Evolutionary conservation across 148 eudicot species (phyloP).

Genomic region (Fallopia convolvulus): DNA sequence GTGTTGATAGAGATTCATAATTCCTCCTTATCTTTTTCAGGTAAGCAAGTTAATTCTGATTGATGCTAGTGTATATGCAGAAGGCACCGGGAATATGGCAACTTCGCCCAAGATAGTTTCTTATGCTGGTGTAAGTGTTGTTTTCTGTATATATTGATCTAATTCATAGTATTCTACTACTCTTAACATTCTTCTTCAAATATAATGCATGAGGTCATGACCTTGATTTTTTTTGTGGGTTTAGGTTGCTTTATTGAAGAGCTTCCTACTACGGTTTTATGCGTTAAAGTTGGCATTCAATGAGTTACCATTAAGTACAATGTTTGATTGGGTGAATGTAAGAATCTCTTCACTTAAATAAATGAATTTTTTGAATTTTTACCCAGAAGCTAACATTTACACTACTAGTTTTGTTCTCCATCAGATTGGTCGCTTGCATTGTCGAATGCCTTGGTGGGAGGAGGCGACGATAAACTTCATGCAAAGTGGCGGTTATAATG

Average conservation of each 20-base stretch:
- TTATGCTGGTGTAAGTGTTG: conserved; percentile 78
- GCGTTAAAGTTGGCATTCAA: conserved; percentile 58
- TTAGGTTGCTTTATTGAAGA: conserved; percentile 74
- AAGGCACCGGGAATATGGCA: conserved; percentile 62
- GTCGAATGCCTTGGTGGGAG: conserved; percentile 87
- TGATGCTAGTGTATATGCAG: conserved; percentile 92
- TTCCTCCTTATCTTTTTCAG: conserved; percentile 24
- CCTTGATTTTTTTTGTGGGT: neutral
- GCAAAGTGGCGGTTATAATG: conserved; percentile 86
- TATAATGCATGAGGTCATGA: neutral
- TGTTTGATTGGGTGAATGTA: conserved; percentile 74
- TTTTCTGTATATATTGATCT: neutral
- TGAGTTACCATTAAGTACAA: conserved; percentile 42
- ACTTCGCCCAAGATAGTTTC: conserved; percentile 61
- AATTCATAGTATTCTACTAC: neutral
- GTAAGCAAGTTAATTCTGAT: conserved; percentile 78
- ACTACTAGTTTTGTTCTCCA: neutral
- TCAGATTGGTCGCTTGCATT: conserved; percentile 90
- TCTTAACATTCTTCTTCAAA: neutral
- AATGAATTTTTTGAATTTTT: neutral
- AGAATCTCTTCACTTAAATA: conserved; percentile 12
- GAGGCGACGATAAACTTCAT: conserved; percentile 84
- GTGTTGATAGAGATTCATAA: neutral
- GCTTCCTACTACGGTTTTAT: conserved; percentile 64
- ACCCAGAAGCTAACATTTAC: neutral